A percentile compares a stretch with the other conserved stretches of the same genome.
Evolutionary conservation across 2,329 filamentous ascomycete genomes (phyloP).

Genomic region (Colletotrichum tropicicola): DNA sequence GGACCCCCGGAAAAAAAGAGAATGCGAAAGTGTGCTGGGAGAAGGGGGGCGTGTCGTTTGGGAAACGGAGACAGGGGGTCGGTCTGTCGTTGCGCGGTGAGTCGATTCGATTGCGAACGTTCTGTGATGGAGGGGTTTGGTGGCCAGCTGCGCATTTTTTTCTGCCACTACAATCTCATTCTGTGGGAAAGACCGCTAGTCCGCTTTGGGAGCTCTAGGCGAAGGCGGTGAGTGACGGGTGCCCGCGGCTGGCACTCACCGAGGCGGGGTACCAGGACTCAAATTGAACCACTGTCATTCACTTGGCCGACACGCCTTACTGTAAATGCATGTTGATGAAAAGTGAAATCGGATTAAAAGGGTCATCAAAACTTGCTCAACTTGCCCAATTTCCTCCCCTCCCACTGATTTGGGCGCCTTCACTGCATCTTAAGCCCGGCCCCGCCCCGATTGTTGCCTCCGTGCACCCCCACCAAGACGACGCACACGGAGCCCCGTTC

Average conservation of each 20-base stretch:
- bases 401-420: too few species aligned
- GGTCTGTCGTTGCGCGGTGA: conserved; percentile 28
- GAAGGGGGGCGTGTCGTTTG: conserved; percentile 26
- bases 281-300: not conserved
- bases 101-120: conserved; percentile 24
- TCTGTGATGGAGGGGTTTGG: conserved; percentile 28
- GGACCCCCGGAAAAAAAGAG: conserved; percentile 29
- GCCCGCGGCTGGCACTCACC: not conserved
- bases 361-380: not conserved
- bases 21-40: conserved; percentile 21
- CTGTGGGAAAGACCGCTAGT: conserved; percentile 26
- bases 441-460: not conserved
- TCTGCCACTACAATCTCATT: conserved; percentile 22
- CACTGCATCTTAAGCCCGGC: not conserved
- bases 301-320: not conserved
- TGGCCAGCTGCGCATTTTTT: conserved; percentile 26
- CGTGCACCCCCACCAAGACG: not conserved
- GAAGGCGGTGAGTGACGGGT: conserved; percentile 41
- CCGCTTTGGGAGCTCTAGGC: conserved; percentile 44
- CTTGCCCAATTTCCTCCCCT: too few species aligned
- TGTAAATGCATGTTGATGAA: too few species aligned
- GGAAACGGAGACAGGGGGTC: conserved; percentile 30
- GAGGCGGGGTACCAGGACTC: not conserved
- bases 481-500: not conserved
- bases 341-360: too few species aligned